phyloP scores from a whole-genome alignment of 2,329 filamentous ascomycete species.

The Talaromyces sp. region DNA sequence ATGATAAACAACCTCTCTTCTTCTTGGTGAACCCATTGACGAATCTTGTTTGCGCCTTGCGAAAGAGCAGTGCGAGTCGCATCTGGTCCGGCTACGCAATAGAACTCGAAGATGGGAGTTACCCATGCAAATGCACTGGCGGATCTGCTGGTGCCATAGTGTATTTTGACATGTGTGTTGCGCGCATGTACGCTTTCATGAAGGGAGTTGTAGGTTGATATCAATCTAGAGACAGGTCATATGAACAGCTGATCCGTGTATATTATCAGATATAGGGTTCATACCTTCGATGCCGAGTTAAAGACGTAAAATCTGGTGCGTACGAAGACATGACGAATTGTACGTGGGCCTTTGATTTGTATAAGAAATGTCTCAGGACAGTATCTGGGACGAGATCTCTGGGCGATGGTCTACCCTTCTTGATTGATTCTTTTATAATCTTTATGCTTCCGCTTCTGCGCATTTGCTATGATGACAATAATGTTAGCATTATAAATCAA shows the following conservation, averaged over 20 bases:
- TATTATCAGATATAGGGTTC: slow-evolving; percentile 14
- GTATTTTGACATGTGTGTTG: slow-evolving; percentile 76
- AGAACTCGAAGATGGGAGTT: slow-evolving; percentile 87
- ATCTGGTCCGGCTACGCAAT: slow-evolving; percentile 80
- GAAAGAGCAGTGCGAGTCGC: slow-evolving; percentile 62
- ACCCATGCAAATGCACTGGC: slow-evolving; percentile 82
- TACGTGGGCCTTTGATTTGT: slow-evolving; percentile 90
- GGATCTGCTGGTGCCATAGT: slow-evolving; percentile 71
- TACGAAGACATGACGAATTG: slow-evolving; percentile 91
- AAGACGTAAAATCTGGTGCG: slow-evolving; percentile 58
- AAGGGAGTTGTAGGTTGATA: slow-evolving; percentile 78
- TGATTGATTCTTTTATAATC: slow-evolving; percentile 66
- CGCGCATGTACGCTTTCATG: slow-evolving; percentile 82
- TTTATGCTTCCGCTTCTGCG: slow-evolving; percentile 69
- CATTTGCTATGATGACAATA: slow-evolving; percentile 52
- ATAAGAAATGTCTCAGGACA: slow-evolving; percentile 83
- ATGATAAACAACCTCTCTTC: slow-evolving; percentile 96
- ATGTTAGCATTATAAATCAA: not conserved
- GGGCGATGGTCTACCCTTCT: slow-evolving; percentile 63
- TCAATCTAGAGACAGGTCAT: slow-evolving; percentile 47
- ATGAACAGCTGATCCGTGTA: slow-evolving; percentile 12
- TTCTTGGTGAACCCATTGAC: slow-evolving; percentile 86
- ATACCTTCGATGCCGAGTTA: slow-evolving; percentile 59
- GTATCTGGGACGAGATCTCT: slow-evolving; percentile 75
- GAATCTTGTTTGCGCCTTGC: slow-evolving; percentile 79